Conservation (phyloP, 2,329 filamentous ascomycete species). For the Aureobasidium sp. region DNA sequence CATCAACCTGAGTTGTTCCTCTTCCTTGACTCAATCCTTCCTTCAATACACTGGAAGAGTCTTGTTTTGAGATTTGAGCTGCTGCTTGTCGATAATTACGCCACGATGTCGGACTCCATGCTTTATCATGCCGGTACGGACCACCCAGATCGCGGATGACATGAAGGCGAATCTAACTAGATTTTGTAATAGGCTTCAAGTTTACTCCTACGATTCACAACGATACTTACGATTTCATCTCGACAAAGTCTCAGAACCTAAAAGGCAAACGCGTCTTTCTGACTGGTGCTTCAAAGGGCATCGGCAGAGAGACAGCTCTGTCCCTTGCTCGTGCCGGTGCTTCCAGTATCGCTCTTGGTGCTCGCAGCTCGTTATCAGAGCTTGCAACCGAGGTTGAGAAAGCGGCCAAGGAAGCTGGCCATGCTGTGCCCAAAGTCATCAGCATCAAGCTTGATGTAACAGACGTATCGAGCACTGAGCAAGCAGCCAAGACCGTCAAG, state of each 20-base stretch:
- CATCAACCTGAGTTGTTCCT: neutral
- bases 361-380: conserved; percentile 42
- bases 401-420: conserved; percentile 33
- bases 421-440: conserved; percentile 35
- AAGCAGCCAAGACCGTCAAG: conserved; percentile 30
- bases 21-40: neutral
- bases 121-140: neutral
- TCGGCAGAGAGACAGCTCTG: conserved; percentile 47
- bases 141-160: neutral
- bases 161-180: neutral
- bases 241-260: conserved; percentile 35
- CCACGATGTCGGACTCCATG: neutral
- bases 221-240: conserved; percentile 48
- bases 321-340: conserved; percentile 50
- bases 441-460: conserved; percentile 40
- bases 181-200: neutral
- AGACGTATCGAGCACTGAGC: conserved; percentile 30
- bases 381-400: conserved; percentile 31
- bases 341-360: conserved; percentile 46
- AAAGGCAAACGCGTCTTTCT: conserved; percentile 43
- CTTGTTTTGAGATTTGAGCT: neutral
- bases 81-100: neutral
- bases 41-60: neutral
- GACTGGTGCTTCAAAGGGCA: conserved; percentile 35
- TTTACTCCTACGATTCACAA: conserved; percentile 27